Evolutionary conservation across 495 filamentous ascomycete genomes (phyloP).

Genomic region (Immersiella caudata): DNA sequence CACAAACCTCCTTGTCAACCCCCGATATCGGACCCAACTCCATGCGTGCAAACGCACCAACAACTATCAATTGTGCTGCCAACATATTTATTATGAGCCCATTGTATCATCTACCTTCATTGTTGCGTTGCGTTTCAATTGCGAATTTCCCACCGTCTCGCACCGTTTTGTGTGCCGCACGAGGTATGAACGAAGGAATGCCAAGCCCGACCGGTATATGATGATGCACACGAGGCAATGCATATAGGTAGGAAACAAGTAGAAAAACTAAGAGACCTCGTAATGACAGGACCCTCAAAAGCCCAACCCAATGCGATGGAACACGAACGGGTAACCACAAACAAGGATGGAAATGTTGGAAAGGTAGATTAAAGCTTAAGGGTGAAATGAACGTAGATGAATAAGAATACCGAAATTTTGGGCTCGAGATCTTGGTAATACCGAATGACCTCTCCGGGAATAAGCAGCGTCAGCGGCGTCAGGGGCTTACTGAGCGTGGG

Average conservation of each 20-base stretch:
- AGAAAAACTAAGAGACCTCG: neutral
- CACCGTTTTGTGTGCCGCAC: neutral
- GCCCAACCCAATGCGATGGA: neutral
- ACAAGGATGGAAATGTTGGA: constrained; percentile 4
- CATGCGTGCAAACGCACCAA: too few relatives aligned
- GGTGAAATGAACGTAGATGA: neutral
- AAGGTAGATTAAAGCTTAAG: neutral
- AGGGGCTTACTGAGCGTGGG: neutral
- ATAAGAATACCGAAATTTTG: neutral
- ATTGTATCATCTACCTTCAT: neutral
- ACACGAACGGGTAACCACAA: neutral
- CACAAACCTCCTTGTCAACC: too few relatives aligned
- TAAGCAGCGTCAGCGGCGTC: neutral
- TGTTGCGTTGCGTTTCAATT: neutral
- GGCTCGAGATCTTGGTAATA: neutral
- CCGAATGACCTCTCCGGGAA: neutral
- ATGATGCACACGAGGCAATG: neutral
- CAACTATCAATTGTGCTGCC: too few relatives aligned
- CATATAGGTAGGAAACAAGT: neutral
- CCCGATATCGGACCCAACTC: too few relatives aligned
- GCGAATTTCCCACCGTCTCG: neutral
- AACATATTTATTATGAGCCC: neutral
- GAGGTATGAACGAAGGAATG: neutral
- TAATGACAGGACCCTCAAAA: neutral
- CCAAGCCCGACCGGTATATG: neutral